A percentile compares a stretch with the other conserved stretches of the same genome.
Evolutionary conservation across 225 moss, liverwort and hornwort genomes (phyloP).

Genomic region (Physcomitrellopsis africana): DNA sequence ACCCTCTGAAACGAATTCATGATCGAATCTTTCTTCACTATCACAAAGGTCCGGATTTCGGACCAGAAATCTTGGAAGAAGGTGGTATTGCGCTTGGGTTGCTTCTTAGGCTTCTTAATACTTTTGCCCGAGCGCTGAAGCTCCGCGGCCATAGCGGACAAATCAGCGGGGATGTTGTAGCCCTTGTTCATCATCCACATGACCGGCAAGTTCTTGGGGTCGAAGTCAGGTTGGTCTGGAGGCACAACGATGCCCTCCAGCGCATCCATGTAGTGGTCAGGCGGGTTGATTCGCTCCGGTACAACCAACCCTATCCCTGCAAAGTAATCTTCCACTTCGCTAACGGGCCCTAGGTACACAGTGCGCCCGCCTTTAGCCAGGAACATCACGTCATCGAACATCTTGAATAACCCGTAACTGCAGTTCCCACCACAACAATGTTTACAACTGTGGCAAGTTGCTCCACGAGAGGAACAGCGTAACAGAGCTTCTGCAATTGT

Average conservation of each 20-base stretch:
- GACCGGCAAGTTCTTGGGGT: slow-evolving; percentile 71
- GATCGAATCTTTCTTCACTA: slow-evolving; percentile 44
- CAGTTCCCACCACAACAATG: slow-evolving; percentile 2
- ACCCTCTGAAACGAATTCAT: slow-evolving; percentile 42
- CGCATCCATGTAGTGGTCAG: slow-evolving; percentile 92
- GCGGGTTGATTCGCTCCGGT: slow-evolving; percentile 90
- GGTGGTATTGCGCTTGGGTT: slow-evolving; percentile 45
- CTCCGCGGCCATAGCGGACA: slow-evolving; percentile 48
- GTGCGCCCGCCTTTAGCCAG: slow-evolving; percentile 84
- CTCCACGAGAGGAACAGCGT: not conserved
- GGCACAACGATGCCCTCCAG: slow-evolving; percentile 71
- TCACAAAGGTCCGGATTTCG: slow-evolving; percentile 47
- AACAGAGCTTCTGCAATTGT: not conserved
- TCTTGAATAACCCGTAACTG: slow-evolving; percentile 88
- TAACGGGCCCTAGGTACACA: slow-evolving; percentile 82
- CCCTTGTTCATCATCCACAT: slow-evolving; percentile 91
- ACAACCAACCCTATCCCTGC: slow-evolving; percentile 63
- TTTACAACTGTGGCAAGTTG: not conserved
- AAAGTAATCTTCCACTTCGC: slow-evolving; percentile 84
- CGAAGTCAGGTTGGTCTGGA: slow-evolving; percentile 68
- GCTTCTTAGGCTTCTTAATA: slow-evolving; percentile 33
- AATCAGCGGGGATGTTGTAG: slow-evolving; percentile 72
- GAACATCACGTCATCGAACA: slow-evolving; percentile 97
- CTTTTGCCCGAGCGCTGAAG: slow-evolving; percentile 32
- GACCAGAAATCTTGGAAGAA: slow-evolving; percentile 73